Evolutionary conservation across 345 rosid genomes (phyloP).

Genomic region (Geranium brycei): DNA sequence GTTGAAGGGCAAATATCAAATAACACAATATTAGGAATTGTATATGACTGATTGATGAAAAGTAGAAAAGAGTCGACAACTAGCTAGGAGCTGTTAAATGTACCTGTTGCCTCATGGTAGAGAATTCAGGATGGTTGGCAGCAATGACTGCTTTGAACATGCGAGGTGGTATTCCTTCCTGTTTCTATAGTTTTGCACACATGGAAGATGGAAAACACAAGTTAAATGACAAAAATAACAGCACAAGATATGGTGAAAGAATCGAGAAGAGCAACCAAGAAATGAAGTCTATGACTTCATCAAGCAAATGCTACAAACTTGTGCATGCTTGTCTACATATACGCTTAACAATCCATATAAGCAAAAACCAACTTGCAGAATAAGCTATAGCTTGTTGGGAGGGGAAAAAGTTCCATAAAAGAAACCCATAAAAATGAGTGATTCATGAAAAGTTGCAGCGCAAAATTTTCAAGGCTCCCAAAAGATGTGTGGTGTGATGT

Average conservation of each 20-base stretch:
- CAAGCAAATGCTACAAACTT: neutral
- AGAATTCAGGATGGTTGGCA: slow-evolving; percentile 89
- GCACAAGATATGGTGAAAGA: neutral
- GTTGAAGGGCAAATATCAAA: neutral
- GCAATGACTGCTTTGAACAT: slow-evolving; percentile 95
- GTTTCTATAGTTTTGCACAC: slow-evolving; percentile 37
- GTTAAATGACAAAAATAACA: neutral
- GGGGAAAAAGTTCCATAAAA: no score
- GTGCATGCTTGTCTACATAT: neutral
- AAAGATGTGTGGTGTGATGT: no score
- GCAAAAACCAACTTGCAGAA: neutral
- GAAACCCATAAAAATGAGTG: no score
- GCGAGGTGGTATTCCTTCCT: slow-evolving; percentile 90
- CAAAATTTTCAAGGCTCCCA: no score
- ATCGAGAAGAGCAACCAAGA: neutral
- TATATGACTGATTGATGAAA: neutral
- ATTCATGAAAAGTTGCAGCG: no score
- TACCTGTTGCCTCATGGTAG: slow-evolving; percentile 96
- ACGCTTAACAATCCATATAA: neutral
- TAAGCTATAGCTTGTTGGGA: neutral
- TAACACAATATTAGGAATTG: neutral
- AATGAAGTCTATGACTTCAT: neutral
- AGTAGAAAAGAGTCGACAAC: neutral
- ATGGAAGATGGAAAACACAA: neutral
- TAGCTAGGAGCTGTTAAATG: no score